Percentiles rank a stretch among this genome's conserved stretches.
Conservation (phyloP, 176 grass and related monocot genomes). For the Zoysia pacifica region DNA sequence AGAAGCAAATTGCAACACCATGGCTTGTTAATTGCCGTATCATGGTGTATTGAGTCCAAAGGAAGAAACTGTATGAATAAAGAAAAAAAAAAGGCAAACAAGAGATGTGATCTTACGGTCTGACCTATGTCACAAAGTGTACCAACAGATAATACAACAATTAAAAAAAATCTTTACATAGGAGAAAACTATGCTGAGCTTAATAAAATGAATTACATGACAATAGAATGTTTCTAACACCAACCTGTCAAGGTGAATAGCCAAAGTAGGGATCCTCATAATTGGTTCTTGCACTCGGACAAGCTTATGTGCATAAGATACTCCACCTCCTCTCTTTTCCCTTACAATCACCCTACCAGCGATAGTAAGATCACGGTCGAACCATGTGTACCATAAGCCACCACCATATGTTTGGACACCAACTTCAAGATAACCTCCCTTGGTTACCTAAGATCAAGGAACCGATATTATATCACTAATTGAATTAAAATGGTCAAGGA, state of each 20-base stretch:
- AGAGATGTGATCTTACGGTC: not conserved
- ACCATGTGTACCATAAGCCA: conserved; percentile 98
- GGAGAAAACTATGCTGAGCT: not conserved
- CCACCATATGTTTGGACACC: conserved; percentile 94
- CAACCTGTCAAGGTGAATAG: conserved; percentile 92
- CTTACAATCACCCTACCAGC: conserved; percentile 78
- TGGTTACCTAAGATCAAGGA: conserved; percentile 60
- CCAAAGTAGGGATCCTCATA: conserved; percentile 86
- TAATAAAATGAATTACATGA: conserved; percentile 7
- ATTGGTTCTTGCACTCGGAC: conserved; percentile 73
- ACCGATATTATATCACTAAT: not conserved
- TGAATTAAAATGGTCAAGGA: not conserved
- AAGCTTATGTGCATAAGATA: conserved; percentile 76
- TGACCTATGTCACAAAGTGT: not conserved
- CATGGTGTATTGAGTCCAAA: not conserved
- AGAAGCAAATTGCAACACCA: not conserved
- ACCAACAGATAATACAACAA: not conserved
- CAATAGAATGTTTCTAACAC: conserved; percentile 2
- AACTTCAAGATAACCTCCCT: conserved; percentile 89
- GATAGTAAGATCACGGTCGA: conserved; percentile 89
- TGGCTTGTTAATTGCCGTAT: not conserved
- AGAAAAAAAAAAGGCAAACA: not conserved
- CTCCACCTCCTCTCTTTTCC: conserved; percentile 51
- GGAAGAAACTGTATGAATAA: not conserved
- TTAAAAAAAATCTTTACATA: not conserved